Conservation (phyloP, 2,329 filamentous ascomycete genomes). For the Paracoccidioides brasiliensis region DNA sequence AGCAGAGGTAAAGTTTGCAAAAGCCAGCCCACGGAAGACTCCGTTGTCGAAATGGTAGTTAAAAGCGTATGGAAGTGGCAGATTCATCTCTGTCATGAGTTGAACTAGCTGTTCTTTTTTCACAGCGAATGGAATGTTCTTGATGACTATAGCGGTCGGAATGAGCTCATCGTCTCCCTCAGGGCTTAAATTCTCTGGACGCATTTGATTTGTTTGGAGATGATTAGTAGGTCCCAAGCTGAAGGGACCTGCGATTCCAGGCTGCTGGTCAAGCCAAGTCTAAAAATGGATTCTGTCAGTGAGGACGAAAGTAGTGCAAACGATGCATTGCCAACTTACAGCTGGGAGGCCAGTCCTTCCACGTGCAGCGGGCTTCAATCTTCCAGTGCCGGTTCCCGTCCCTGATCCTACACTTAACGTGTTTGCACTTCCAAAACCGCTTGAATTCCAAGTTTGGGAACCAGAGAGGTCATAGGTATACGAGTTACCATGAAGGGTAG, state of each 20-base stretch:
- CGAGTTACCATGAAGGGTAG: constrained; percentile 43
- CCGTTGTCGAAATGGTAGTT: constrained; percentile 99
- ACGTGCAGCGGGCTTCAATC: constrained; percentile 44
- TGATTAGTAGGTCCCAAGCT: constrained; percentile 29
- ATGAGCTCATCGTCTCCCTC: constrained; percentile 68
- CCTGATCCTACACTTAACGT: constrained; percentile 51
- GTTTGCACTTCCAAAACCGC: constrained; percentile 53
- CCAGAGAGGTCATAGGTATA: constrained; percentile 56
- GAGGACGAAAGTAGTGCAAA: not conserved
- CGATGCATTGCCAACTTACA: constrained; percentile 42
- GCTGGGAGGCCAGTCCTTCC: constrained; percentile 53
- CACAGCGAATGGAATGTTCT: constrained; percentile 97
- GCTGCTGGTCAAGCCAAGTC: constrained; percentile 51
- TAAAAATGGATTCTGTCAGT: constrained; percentile 20
- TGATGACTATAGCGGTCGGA: constrained; percentile 96
- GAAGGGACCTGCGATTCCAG: constrained; percentile 35
- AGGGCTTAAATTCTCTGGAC: constrained; percentile 28
- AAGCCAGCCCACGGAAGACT: constrained; percentile 88
- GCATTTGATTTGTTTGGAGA: constrained; percentile 28
- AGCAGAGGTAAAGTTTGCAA: constrained; percentile 94
- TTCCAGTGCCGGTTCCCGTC: constrained; percentile 41
- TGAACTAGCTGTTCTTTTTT: constrained; percentile 90
- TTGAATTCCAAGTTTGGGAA: constrained; percentile 72
- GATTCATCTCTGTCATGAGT: constrained; percentile 85
- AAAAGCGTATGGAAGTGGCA: constrained; percentile 94